Evolutionary conservation across 371 early-diverging fungal species (phyloP), one percentile per base, ranked within the genome.

Genomic region (Enterospora canceri): DNA sequence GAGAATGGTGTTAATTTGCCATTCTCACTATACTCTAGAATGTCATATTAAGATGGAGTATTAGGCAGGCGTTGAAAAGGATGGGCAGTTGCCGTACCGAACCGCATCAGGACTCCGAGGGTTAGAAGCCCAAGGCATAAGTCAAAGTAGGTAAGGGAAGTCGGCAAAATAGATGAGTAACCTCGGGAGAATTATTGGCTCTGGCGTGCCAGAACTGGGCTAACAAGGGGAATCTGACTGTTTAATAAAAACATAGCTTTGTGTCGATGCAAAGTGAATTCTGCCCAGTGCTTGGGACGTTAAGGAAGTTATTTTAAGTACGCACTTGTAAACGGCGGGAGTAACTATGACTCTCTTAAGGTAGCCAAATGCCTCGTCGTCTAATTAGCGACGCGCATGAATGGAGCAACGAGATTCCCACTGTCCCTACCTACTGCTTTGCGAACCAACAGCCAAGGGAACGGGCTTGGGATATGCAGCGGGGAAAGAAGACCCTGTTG

Each of bases 241-340:
- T 84, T 83, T 84, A 84, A 83, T 84, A 82, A 84, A 84, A 83
- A 85, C 84, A 84, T 83, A 83, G 84, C 83, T 82, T 84, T 84
- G 82, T 80, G 83, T 82, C 82, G 83, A 83, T 82, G 79, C 84
- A 83, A 83, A 82, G 83, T 84, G 83, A 84, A 83, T 84, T 83
- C 82, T 83, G 83, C 84, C 82, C 84, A 83, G 84, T 84, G 83
- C 83, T 82, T 82, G 83, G 81, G 82, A 82, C 82, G 85, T 83
- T 83, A 85, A 82, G 77, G 83, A 83, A 83, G 83, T 82, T 82
- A 78, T 82, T 82, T 83, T 82, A 82, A 82, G 76, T 80, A 83
- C 83, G 84, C 83, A 83, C 82, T 82, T 83, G 83, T 83, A 82
- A 83, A 85, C 83, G 82, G 84, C 83, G 82, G 83, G 83, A 84